Conservation (phyloP, 495 filamentous ascomycete species). For the Bryoglossum gracile region DNA sequence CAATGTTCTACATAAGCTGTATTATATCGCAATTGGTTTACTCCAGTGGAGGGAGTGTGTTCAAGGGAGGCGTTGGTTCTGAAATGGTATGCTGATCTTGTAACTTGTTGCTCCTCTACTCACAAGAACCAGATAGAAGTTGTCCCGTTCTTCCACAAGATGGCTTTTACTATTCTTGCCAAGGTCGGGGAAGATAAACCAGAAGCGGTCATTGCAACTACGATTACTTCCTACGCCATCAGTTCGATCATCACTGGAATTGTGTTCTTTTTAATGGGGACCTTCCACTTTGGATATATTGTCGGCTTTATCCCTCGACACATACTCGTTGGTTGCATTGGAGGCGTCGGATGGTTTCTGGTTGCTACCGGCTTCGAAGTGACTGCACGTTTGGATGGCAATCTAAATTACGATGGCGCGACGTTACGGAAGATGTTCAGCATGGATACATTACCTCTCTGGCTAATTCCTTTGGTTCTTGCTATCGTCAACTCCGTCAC, state of each 20-base stretch:
- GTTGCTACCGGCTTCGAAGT: conserved; percentile 89
- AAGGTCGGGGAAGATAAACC: conserved; percentile 73
- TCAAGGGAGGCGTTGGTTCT: conserved; percentile 89
- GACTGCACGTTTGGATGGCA: conserved; percentile 79
- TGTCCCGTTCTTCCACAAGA: conserved; percentile 94
- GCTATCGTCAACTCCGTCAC: conserved; percentile 67
- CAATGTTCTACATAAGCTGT: conserved; percentile 97
- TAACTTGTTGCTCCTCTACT: background rate
- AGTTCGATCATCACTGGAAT: conserved; percentile 86
- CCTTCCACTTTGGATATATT: conserved; percentile 75
- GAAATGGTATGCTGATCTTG: conserved; percentile 59
- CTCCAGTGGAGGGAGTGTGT: conserved; percentile 75
- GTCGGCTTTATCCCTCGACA: conserved; percentile 95
- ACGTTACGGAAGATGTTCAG: conserved; percentile 67
- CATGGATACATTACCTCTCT: conserved; percentile 67
- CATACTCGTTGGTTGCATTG: conserved; percentile 95
- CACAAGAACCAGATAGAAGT: conserved; percentile 61
- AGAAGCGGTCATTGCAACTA: conserved; percentile 82
- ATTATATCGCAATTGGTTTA: conserved; percentile 93
- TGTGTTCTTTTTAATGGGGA: conserved; percentile 87
- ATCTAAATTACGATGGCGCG: conserved; percentile 68
- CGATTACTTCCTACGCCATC: conserved; percentile 81
- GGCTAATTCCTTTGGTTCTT: conserved; percentile 71
- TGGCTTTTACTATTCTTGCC: conserved; percentile 82
- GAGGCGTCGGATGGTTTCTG: conserved; percentile 95